Evolutionary conservation across 176 grass and related monocot genomes (phyloP), one percentile per base, ranked within the genome.

Genomic region (Hyparrhenia diplandra): DNA sequence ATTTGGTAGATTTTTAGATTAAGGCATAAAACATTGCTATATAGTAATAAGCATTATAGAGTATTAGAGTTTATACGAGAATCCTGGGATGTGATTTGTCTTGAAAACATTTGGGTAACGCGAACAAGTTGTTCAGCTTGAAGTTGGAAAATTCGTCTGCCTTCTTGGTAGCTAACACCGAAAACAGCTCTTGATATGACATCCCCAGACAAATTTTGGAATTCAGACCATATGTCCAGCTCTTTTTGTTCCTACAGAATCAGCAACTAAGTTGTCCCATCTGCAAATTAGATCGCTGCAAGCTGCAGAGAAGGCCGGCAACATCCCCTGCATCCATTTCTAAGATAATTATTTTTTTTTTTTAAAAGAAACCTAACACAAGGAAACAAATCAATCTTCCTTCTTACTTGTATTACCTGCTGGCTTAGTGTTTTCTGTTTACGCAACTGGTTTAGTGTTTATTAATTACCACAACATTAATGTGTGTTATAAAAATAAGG

Each of bases 181-280:
- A 94, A 94, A 78, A 63, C 87, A 35, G 89, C 59, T 73, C 89
- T 67, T 47, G 92, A 94, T 65, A 94, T 85, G 23, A 87, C 92
- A 77, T 94, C 86, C 37, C 83, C 89, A 43, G 89, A 82, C 13
- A 91, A 77, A 45, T 79, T 83, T 37, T 73, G 82, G 37, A 94
- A 71, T 45, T 94, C 88, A 16, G 74, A 76, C 78, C 78, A 91
- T 39, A 91, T 10, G 47, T 94, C 89, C 12, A 94, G 35, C 24
- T 87, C 84, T 3, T 28, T n/a, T 51, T 57, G 45, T 27, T 64
- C 86, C 84, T 18, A 28, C 49, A 10, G 86, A 83, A 46, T 28
- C 23, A 64, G 30, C 68, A 25, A 41, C 16, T 6, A 14, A 75
- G 35, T 65, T 76, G 14, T 87, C 84, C 92, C 92, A 94, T 91